phyloP scores from a whole-genome alignment of 2,329 filamentous ascomycete species.

The Ramularia endophylla region DNA sequence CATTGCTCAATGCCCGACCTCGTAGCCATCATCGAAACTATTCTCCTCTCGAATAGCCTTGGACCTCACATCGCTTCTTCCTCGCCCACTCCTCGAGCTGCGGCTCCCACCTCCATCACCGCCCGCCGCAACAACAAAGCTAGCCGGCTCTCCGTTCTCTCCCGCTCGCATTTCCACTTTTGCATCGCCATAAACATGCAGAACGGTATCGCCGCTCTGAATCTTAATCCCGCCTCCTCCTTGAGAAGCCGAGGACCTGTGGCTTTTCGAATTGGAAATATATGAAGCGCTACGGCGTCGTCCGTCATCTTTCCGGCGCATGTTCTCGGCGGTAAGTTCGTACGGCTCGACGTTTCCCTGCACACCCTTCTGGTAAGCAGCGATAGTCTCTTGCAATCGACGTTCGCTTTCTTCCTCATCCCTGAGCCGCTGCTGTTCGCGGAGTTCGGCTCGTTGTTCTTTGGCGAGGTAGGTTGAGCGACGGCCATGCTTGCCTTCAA shows the following conservation, averaged over 20 bases:
- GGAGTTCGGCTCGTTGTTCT: constrained; percentile 18
- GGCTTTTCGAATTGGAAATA: too few species aligned
- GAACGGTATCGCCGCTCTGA: constrained; percentile 20
- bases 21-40: constrained; percentile 14
- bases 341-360: constrained; percentile 7
- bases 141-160: constrained; percentile 21
- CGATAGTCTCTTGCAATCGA: constrained; percentile 17
- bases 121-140: constrained; percentile 19
- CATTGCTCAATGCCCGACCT: background rate
- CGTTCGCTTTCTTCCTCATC: constrained; percentile 5
- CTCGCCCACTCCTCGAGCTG: constrained; percentile 18
- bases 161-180: constrained; percentile 20
- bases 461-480: constrained; percentile 22
- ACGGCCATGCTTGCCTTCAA: constrained; percentile 23
- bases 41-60: constrained; percentile 20
- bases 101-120: constrained; percentile 20
- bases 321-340: constrained; percentile 26
- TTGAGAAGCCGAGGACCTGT: constrained; percentile 15
- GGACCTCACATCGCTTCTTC: constrained; percentile 10
- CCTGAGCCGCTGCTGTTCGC: constrained; percentile 12
- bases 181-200: constrained; percentile 25
- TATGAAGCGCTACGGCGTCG: too few species aligned
- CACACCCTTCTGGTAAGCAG: constrained; percentile 20
- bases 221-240: constrained; percentile 22
- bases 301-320: constrained; percentile 17